Evolutionary conservation across 2,329 filamentous ascomycete species (phyloP).

Genomic region (Nannizziopsis barbatae): DNA sequence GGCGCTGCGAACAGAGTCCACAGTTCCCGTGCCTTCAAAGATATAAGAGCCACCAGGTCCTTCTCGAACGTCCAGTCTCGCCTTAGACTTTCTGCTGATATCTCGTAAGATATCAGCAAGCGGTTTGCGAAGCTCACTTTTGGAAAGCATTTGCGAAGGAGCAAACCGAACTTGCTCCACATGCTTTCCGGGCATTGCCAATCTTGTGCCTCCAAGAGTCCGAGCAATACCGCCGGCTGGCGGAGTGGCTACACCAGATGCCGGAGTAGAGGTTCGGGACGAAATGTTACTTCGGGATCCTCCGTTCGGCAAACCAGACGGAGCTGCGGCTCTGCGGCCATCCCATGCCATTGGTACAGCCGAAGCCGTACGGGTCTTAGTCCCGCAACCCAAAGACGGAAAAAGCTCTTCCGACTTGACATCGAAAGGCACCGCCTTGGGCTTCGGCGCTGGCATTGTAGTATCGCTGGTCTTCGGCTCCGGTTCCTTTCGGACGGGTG

Average conservation of each 20-base stretch:
- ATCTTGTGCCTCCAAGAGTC: slow-evolving; percentile 38
- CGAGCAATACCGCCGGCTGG: slow-evolving; percentile 15
- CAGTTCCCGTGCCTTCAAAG: slow-evolving; percentile 76
- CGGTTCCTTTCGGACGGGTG: slow-evolving; percentile 33
- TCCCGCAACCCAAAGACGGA: slow-evolving; percentile 68
- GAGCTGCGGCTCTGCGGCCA: slow-evolving; percentile 42
- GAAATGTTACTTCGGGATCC: slow-evolving; percentile 25
- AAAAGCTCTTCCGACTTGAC: slow-evolving; percentile 84
- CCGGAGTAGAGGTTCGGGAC: slow-evolving; percentile 53
- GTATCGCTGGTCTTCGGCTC: slow-evolving; percentile 47
- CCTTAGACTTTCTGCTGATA: slow-evolving; percentile 84
- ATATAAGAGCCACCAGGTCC: slow-evolving; percentile 61
- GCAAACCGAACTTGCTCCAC: slow-evolving; percentile 64
- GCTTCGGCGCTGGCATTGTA: slow-evolving; percentile 26
- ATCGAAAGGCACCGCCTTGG: slow-evolving; percentile 48
- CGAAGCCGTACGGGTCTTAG: slow-evolving; percentile 51
- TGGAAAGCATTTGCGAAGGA: slow-evolving; percentile 63
- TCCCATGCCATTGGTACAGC: slow-evolving; percentile 67
- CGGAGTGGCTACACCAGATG: slow-evolving; percentile 39
- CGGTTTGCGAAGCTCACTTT: slow-evolving; percentile 69
- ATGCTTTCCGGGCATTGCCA: slow-evolving; percentile 73
- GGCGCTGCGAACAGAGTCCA: slow-evolving; percentile 73
- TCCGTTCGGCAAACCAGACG: slow-evolving; percentile 38
- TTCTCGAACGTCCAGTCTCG: slow-evolving; percentile 65
- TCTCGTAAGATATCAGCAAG: slow-evolving; percentile 77